Conservation (phyloP, 805 yeast species). For the Danielia oregonensis region DNA sequence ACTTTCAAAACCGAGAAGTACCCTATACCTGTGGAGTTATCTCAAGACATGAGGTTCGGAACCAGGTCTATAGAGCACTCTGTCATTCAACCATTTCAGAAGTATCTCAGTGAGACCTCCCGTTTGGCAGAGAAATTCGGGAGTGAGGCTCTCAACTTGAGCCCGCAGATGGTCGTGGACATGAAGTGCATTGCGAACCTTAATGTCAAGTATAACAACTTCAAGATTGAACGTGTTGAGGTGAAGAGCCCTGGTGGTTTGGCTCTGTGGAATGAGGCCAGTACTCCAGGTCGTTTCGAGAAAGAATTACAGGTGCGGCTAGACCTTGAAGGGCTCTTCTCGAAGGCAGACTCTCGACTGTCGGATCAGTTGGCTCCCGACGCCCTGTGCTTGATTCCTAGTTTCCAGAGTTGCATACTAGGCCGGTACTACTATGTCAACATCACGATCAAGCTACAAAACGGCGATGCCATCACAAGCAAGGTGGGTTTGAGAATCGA, state of each 20-base stretch:
- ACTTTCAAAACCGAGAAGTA: slow-evolving; percentile 25
- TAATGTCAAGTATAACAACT: slow-evolving; percentile 16
- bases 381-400: slow-evolving; percentile 22
- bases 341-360: slow-evolving; percentile 8
- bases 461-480: slow-evolving; percentile 16
- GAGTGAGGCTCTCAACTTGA: slow-evolving; percentile 16
- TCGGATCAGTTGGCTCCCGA: slow-evolving; percentile 13
- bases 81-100: slow-evolving; percentile 19
- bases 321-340: slow-evolving; percentile 12
- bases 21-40: slow-evolving; percentile 20
- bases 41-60: slow-evolving; percentile 13
- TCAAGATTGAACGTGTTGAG: slow-evolving; percentile 15
- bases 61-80: slow-evolving; percentile 17
- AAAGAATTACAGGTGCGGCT: slow-evolving; percentile 5
- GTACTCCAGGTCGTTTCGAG: slow-evolving; percentile 2
- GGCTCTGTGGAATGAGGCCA: slow-evolving; percentile 7
- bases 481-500: slow-evolving; percentile 20
- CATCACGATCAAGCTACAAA: slow-evolving; percentile 17
- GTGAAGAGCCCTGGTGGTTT: slow-evolving; percentile 10
- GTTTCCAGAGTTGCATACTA: slow-evolving; percentile 26
- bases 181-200: slow-evolving; percentile 23
- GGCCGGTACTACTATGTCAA: slow-evolving; percentile 24
- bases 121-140: slow-evolving; percentile 15
- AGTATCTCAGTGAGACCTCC: slow-evolving; percentile 16
- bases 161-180: slow-evolving; percentile 22